Base-by-base conservation (phyloP, 164 flowering plant genomes). In the Liquidambar formosana region DNA sequence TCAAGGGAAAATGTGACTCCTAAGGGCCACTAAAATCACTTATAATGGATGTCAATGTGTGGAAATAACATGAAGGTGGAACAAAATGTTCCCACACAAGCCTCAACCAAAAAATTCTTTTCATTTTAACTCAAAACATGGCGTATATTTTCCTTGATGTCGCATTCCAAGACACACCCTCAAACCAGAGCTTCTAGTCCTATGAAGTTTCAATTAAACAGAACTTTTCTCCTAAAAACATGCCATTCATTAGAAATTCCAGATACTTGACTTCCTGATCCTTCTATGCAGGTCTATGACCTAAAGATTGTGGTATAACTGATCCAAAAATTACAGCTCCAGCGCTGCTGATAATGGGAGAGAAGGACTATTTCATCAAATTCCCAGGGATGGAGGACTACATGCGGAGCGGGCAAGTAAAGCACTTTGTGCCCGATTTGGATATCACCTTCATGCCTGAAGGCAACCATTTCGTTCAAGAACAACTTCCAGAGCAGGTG, bases 391-490 rank as follows among this genome's bases (percentile, higher is more conserved):
- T 85, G 56, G 84, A 79, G 15, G 84, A 82, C 2, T 88, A 79
- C 73, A 70, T 81, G 8, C 67, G 58, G 23, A 79, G 78, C 47
- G 90, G 77, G 43, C 57, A 51, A 58, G 78, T 79, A 70, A 88
- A 83, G 66, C 65, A 72, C 16, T 72, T 61, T 47, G 83, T 80
- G 0, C 84, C 93, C 3, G 57, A 81, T 26, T 64, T 79, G 75
- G 89, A 88, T 33, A 75, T 78, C 44, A 52, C 10, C 1, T 81
- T 63, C 72, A 5, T 86, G 57, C 81, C 82, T 0, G 90, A 88
- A 76, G 93, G 89, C 26, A 66, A 68, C 25, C 94, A 84, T 76
- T 87, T 87, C 53, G 76, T 78, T 52, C 86, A 83, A 47, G 91
- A 89, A 57, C 86, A 87, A 63, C 71, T 78, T 26, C 93, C 87